Percentiles rank a stretch among this genome's conserved stretches.
phyloP scores from a whole-genome alignment of 2,329 filamentous ascomycete genomes.

The Scedosporium dehoogii region DNA sequence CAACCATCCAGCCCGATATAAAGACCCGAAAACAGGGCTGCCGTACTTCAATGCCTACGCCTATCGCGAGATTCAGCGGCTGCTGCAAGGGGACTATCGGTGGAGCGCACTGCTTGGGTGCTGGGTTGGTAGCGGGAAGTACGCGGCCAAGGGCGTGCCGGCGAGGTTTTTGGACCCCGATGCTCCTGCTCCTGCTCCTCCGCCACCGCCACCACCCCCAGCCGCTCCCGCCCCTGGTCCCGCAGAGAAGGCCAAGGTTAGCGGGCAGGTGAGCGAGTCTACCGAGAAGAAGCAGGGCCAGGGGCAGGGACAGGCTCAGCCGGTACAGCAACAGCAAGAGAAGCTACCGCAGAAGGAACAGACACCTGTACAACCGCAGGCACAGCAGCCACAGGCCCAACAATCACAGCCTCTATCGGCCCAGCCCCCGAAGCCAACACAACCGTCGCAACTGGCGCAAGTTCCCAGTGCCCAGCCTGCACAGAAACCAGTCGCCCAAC shows the following conservation, averaged over 20 bases:
- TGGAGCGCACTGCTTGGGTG: slow-evolving; percentile 77
- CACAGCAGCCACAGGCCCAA: not conserved
- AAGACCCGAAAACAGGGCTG: slow-evolving; percentile 75
- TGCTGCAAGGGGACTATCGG: slow-evolving; percentile 62
- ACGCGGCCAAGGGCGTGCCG: slow-evolving; percentile 67
- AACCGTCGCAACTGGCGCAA: not conserved
- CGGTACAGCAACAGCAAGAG: not conserved
- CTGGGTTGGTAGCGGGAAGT: slow-evolving; percentile 63
- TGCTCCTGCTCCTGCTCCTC: slow-evolving; percentile 3
- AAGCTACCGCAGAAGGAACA: not conserved
- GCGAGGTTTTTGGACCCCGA: slow-evolving; percentile 53
- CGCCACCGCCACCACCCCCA: not conserved
- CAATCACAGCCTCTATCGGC: not conserved
- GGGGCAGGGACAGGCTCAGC: not conserved
- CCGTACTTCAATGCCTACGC: slow-evolving; percentile 71
- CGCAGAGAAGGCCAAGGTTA: not conserved
- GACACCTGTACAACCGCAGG: not conserved
- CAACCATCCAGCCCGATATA: slow-evolving; percentile 68
- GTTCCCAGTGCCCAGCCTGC: not conserved
- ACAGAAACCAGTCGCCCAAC: not conserved
- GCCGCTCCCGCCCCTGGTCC: not conserved
- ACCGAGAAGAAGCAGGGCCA: not conserved
- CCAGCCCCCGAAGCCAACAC: not conserved
- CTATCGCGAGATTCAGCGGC: slow-evolving; percentile 70
- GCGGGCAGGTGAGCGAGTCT: not conserved